Percentiles rank a stretch among this genome's conserved stretches.
These are phyloP conservation scores for Megacollybia platyphylla DNA, from an alignment of 1,284 basidiomycete species.

Conservation along the genomic window DNA sequence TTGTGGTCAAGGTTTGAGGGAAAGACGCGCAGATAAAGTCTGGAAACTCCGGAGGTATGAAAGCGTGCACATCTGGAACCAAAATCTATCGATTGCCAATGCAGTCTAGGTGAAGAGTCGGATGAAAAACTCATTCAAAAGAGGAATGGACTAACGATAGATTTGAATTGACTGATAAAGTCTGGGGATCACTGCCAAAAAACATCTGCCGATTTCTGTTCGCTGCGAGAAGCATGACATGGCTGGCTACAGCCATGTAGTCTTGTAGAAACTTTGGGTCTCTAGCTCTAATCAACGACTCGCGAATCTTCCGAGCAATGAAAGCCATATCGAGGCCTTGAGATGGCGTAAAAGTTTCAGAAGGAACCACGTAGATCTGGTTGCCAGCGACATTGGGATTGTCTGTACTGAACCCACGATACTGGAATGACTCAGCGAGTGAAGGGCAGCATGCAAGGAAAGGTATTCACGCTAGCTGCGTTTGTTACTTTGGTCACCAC, in stretches of 20 bases:
- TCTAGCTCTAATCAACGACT: slow-evolving; percentile 11
- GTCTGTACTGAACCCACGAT: slow-evolving; percentile 14
- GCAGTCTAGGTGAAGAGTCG: slow-evolving; percentile 10
- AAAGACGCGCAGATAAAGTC: slow-evolving; percentile 17
- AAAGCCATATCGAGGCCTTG: slow-evolving; percentile 6
- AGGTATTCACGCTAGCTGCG: slow-evolving; percentile 14
- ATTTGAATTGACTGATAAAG: slow-evolving; percentile 17
- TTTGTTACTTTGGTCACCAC: slow-evolving; percentile 12
- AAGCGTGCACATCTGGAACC: slow-evolving; percentile 14
- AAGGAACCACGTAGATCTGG: slow-evolving; percentile 12
- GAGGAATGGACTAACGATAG: slow-evolving; percentile 11
- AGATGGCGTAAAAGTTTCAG: slow-evolving; percentile 6
- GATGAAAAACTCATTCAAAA: neutral
- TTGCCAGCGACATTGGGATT: slow-evolving; percentile 13
- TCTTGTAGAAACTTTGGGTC: slow-evolving; percentile 11
- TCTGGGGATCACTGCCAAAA: slow-evolving; percentile 9
- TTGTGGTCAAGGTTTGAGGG: slow-evolving; percentile 14
- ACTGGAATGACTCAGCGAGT: neutral
- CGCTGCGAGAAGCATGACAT: slow-evolving; percentile 13
- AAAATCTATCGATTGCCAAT: slow-evolving; percentile 18
- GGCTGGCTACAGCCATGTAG: slow-evolving; percentile 15
- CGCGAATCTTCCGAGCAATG: slow-evolving; percentile 14
- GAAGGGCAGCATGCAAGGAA: neutral
- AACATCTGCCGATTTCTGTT: slow-evolving; percentile 12
- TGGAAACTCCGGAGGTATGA: slow-evolving; percentile 11